These are phyloP conservation scores for Fusarium circinatum DNA, from an alignment of 2,329 filamentous ascomycete species.

Conservation along the genomic window DNA sequence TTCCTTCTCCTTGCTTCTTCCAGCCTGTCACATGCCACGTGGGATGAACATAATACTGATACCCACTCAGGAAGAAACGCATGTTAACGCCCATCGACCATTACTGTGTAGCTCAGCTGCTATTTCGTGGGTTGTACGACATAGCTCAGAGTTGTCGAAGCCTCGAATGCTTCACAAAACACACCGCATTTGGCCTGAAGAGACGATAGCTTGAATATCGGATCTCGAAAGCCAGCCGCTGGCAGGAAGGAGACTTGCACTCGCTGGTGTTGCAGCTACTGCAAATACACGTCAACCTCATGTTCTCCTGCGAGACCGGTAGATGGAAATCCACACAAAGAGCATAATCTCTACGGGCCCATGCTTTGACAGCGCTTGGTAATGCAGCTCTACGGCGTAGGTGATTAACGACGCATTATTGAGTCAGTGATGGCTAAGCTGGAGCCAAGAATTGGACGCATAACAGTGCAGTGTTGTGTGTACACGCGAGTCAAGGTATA, in stretches of 20 bases:
- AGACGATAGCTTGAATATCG: neutral
- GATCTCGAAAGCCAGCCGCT: neutral
- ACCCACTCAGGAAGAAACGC: slow-evolving; percentile 1
- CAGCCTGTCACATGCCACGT: slow-evolving; percentile 40
- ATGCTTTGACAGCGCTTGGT: slow-evolving; percentile 35
- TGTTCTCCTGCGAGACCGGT: slow-evolving; percentile 29
- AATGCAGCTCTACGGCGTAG: slow-evolving; percentile 11
- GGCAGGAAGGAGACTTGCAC: neutral
- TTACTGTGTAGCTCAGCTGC: slow-evolving; percentile 2
- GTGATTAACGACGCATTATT: neutral
- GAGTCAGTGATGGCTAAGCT: neutral
- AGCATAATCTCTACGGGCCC: slow-evolving; percentile 18
- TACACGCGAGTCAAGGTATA: slow-evolving; percentile 22
- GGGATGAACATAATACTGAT: slow-evolving; percentile 31
- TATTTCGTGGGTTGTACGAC: neutral
- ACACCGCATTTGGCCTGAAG: neutral
- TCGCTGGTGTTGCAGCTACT: slow-evolving; percentile 14
- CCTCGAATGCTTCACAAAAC: neutral
- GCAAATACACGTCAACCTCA: slow-evolving; percentile 13
- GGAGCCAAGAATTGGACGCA: neutral
- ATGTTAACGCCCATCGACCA: slow-evolving; percentile 29
- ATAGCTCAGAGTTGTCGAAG: neutral
- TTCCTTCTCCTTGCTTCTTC: slow-evolving; percentile 28
- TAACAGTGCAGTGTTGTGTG: neutral
- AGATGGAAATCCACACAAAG: slow-evolving; percentile 27